phyloP scores from a whole-genome alignment of 2,329 filamentous ascomycete species.

The Xylaria sp. region DNA sequence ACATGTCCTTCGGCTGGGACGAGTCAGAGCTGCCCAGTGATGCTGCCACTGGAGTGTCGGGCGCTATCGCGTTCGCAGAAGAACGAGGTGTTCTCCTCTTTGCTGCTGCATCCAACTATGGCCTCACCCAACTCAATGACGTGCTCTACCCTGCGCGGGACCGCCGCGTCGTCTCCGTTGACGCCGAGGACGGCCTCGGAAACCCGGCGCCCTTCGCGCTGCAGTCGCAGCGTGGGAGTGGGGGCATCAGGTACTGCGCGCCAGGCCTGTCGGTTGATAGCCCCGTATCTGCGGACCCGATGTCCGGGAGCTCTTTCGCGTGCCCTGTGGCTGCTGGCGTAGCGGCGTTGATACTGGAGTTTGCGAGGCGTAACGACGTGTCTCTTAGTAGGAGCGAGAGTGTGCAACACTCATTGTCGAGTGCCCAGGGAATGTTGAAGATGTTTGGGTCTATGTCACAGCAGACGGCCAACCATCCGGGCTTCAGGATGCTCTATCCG shows the following conservation, averaged over 20 bases:
- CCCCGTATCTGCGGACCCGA: background rate
- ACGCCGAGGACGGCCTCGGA: slow-evolving; percentile 7
- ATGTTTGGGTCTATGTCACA: slow-evolving; percentile 3
- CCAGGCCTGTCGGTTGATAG: slow-evolving; percentile 6
- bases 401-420: background rate
- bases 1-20: slow-evolving; percentile 15
- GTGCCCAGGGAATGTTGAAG: background rate
- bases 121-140: slow-evolving; percentile 5
- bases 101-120: slow-evolving; percentile 12
- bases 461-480: background rate
- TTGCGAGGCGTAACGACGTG: background rate
- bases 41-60: background rate
- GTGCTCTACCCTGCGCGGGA: slow-evolving; percentile 14
- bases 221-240: background rate
- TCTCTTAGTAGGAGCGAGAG: slow-evolving; percentile 4
- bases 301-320: slow-evolving; percentile 15
- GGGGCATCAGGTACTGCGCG: slow-evolving; percentile 2
- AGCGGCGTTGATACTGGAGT: slow-evolving; percentile 8
- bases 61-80: slow-evolving; percentile 5
- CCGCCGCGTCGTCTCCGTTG: slow-evolving; percentile 3
- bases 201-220: background rate
- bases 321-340: slow-evolving; percentile 9
- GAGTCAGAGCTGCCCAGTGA: background rate
- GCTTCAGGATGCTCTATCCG: slow-evolving; percentile 11
- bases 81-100: slow-evolving; percentile 8